Evolutionary conservation across 192 early-diverging fungal species (phyloP), one percentile per base, ranked within the genome.

Genomic region (Coemansia biformis): DNA sequence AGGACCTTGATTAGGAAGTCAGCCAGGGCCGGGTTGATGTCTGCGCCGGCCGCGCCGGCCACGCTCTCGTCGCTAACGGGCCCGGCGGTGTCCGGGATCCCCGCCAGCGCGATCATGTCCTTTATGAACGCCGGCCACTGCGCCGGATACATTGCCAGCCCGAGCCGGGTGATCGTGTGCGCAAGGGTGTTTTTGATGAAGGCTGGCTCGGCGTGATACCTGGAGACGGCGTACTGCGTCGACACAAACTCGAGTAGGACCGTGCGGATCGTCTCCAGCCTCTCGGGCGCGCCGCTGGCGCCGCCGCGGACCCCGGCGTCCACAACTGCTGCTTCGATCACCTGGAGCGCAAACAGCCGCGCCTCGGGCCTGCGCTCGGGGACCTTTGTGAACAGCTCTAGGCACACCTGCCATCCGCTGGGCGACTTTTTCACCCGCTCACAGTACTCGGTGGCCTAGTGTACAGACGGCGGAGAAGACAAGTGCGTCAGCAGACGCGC

Each of bases 61-160:
- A 67, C 58, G 13, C 76, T 72, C 15, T 60, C 48, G 7, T 67
- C 61, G 30, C 67, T 67, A 30, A 69, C 34, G 2, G 76, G 48
- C 15, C 75, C 75, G 4, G 67, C 46, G 11, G 59, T 59, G 32
- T 74, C 56, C 11, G 81, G 77, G 18, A 68, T 30, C 19, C 66
- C 65, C 2, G 86, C 51, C 47, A 92, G 60, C 8, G 75, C 59
- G 12, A 97, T 65, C 53, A 95, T 72, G 44, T 97, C 91, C 30
- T 84, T 81, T 37, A 95, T 87, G 64, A 97, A 93, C 5, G 83
- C 76, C 9, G 83, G 83, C 94, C 94, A 97, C 32, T 79, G 79
- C 30, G 79, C 72, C n/a, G 86, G 87, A 51, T 92, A 96, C 50
- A 83, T 78, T 43, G 84, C 77, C n/a, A 81, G 62, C 59, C 90